Evolutionary conservation across 1,284 basidiomycete genomes (phyloP).

Genomic region (Irpex lacteus): DNA sequence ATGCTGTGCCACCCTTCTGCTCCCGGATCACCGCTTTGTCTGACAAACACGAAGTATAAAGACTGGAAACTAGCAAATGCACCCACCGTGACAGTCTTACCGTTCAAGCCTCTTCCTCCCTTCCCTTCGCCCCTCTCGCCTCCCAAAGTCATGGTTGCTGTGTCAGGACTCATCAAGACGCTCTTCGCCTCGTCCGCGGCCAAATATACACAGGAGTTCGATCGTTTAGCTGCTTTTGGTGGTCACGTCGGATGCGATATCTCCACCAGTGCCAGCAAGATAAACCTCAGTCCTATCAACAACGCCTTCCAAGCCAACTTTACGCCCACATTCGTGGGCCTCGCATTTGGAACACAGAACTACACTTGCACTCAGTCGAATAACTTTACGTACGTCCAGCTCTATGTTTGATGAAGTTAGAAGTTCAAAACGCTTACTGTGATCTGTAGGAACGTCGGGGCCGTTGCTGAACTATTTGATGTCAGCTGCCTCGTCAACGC

Average conservation of each 20-base stretch:
- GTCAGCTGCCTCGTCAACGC: constrained; percentile 48
- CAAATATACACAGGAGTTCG: neutral
- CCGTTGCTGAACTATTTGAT: constrained; percentile 58
- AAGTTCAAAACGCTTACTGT: neutral
- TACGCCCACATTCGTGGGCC: constrained; percentile 38
- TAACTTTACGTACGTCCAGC: constrained; percentile 32
- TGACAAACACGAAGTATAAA: neutral
- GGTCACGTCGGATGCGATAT: constrained; percentile 22
- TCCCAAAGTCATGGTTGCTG: constrained; percentile 14
- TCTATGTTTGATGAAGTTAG: neutral
- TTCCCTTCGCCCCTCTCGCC: neutral
- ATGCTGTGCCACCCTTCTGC: neutral
- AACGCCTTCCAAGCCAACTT: constrained; percentile 21
- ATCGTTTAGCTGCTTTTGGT: constrained; percentile 1
- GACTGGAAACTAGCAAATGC: neutral
- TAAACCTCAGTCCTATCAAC: constrained; percentile 25
- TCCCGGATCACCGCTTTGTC: neutral
- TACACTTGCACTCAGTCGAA: constrained; percentile 37
- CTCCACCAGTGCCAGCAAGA: constrained; percentile 14
- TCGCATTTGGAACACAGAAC: constrained; percentile 41
- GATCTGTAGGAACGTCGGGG: constrained; percentile 37
- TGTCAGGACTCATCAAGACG: constrained; percentile 7
- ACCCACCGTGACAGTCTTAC: neutral
- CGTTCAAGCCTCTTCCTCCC: neutral
- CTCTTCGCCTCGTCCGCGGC: constrained; percentile 12